Conservation (phyloP, 371 early-diverging fungal genomes). For the Mucor ambiguus region DNA sequence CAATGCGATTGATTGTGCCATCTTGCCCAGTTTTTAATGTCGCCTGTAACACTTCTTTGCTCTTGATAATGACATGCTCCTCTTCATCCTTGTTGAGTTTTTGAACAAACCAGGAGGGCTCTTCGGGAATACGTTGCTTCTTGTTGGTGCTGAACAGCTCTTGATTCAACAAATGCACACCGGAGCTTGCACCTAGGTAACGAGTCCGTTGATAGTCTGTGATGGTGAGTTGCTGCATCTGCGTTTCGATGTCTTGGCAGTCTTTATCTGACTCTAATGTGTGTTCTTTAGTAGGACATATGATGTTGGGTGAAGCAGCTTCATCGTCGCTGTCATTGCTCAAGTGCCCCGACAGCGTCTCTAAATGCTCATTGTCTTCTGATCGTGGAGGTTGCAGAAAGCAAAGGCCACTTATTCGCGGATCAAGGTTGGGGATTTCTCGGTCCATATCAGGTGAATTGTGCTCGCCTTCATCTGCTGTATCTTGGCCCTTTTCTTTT, state of each 20-base stretch:
- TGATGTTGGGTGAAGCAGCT: not conserved
- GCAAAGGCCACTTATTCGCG: not conserved
- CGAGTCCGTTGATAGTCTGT: slow-evolving; percentile 43
- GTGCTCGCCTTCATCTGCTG: not conserved
- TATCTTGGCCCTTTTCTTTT: not conserved
- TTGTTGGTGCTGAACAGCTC: slow-evolving; percentile 18
- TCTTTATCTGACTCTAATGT: not conserved
- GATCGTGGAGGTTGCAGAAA: not conserved
- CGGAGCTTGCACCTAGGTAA: slow-evolving; percentile 43
- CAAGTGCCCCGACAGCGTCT: not conserved
- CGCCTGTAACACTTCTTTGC: slow-evolving; percentile 19
- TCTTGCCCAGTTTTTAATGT: not conserved
- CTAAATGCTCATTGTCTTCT: not conserved
- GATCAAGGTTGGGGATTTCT: not conserved
- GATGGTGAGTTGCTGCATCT: slow-evolving; percentile 31
- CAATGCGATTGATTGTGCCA: slow-evolving; percentile 13
- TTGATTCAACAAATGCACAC: slow-evolving; percentile 32
- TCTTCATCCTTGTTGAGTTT: slow-evolving; percentile 43
- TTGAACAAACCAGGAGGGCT: slow-evolving; percentile 37
- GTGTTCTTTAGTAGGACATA: not conserved
- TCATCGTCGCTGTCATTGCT: not conserved
- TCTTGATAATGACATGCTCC: slow-evolving; percentile 44
- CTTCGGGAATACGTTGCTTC: slow-evolving; percentile 20
- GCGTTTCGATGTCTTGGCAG: slow-evolving; percentile 8
- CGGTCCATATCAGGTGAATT: not conserved